Evolutionary conservation across 306 rosid species (phyloP).

Genomic region (Sophora flavescens): DNA sequence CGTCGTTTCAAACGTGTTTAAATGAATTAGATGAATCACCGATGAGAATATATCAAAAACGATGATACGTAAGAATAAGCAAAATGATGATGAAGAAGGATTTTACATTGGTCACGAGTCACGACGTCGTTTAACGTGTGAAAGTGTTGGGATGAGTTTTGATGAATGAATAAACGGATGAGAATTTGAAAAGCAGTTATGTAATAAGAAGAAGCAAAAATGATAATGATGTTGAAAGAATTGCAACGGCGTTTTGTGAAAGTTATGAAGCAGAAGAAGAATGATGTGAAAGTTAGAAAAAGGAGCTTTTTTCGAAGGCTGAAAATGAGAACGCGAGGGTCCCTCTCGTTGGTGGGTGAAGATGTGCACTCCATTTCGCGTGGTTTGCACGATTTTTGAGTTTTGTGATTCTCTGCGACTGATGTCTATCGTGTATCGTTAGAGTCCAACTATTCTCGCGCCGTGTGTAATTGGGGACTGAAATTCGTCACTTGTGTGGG

Average conservation of each 20-base stretch:
- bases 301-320: constrained; percentile 40
- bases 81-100: not conserved
- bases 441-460: not conserved
- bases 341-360: constrained; percentile 42
- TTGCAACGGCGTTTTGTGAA: not conserved
- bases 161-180: not conserved
- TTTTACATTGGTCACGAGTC: not conserved
- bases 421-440: constrained; percentile 1
- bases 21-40: constrained; percentile 4
- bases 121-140: not conserved
- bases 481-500: not conserved
- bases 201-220: not conserved
- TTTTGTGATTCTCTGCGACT: constrained; percentile 31
- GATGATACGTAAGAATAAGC: not conserved
- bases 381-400: constrained; percentile 47
- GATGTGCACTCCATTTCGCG: constrained; percentile 45
- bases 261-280: not conserved
- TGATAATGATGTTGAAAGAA: not conserved
- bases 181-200: not conserved
- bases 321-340: constrained; percentile 43
- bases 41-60: not conserved
- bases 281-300: constrained; percentile 14
- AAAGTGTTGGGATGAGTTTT: not conserved
- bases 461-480: constrained; percentile 11
- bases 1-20: constrained; percentile 32